Evolutionary conservation across 1,139 yeast species (phyloP).

Genomic region (Magnusiomyces paraingens): DNA sequence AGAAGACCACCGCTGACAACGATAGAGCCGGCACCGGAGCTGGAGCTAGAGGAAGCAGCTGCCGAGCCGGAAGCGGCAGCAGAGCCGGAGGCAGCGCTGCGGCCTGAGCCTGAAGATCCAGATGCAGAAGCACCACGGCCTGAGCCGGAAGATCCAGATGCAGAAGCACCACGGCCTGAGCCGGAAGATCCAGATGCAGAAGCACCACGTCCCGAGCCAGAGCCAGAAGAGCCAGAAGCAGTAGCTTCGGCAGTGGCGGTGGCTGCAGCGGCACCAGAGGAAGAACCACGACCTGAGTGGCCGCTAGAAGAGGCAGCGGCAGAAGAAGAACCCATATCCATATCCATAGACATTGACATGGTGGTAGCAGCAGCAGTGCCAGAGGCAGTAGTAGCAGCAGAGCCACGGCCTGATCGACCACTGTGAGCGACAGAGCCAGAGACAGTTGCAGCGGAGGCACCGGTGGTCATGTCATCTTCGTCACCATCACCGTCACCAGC

Average conservation of each 20-base stretch:
- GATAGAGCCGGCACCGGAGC: too few relatives aligned
- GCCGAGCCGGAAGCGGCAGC: background rate
- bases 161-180: background rate
- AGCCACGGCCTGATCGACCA: background rate
- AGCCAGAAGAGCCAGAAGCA: constrained; percentile 3
- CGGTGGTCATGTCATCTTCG: background rate
- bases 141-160: constrained; percentile 1
- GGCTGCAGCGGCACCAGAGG: background rate
- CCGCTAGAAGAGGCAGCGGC: background rate
- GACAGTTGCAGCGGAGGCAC: background rate
- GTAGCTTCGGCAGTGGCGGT: background rate
- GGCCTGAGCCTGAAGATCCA: background rate
- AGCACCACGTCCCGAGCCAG: background rate
- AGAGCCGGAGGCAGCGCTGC: background rate
- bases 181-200: background rate
- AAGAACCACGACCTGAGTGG: background rate
- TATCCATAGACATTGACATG: constrained; percentile 2
- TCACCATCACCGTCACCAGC: background rate
- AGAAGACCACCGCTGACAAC: too few relatives aligned
- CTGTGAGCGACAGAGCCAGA: constrained; percentile 1
- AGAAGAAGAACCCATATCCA: constrained; percentile 10
- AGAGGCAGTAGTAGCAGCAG: constrained; percentile 1
- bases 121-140: constrained; percentile 1
- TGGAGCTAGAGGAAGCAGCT: too few relatives aligned
- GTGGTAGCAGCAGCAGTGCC: background rate